Conservation (phyloP, 2,329 filamentous ascomycete species). For the Trichophyton rubrum region DNA sequence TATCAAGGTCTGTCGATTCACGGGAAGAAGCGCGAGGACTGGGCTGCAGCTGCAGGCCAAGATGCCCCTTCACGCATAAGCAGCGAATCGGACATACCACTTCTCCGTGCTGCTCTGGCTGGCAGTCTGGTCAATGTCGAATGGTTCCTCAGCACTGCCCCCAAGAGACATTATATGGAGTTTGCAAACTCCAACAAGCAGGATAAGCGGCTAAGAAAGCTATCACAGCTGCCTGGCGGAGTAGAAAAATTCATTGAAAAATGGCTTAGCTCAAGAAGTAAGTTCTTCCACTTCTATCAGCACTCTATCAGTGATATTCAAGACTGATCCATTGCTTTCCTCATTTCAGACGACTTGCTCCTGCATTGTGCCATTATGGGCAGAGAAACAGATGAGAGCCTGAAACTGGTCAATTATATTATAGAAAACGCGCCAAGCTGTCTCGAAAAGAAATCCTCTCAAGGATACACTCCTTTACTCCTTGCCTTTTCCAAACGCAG, state of each 20-base stretch:
- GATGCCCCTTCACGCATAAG: neutral
- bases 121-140: slow-evolving; percentile 56
- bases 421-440: slow-evolving; percentile 48
- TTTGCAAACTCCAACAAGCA: slow-evolving; percentile 52
- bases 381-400: slow-evolving; percentile 29
- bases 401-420: slow-evolving; percentile 51
- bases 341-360: slow-evolving; percentile 33
- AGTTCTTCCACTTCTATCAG: slow-evolving; percentile 21
- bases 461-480: slow-evolving; percentile 50
- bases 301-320: neutral
- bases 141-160: slow-evolving; percentile 64
- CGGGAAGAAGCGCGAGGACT: slow-evolving; percentile 57
- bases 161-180: slow-evolving; percentile 53
- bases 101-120: slow-evolving; percentile 23
- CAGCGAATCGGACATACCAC: neutral
- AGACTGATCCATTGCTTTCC: neutral
- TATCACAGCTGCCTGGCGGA: slow-evolving; percentile 48
- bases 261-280: slow-evolving; percentile 36
- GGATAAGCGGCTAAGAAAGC: slow-evolving; percentile 49
- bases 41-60: slow-evolving; percentile 47
- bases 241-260: slow-evolving; percentile 50
- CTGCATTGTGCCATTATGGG: slow-evolving; percentile 54
- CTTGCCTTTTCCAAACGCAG: slow-evolving; percentile 46
- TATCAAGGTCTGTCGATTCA: slow-evolving; percentile 65
- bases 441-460: slow-evolving; percentile 45